These are phyloP conservation scores for Talaromyces marneffei DNA, from an alignment of 2,329 filamentous ascomycete species.

Conservation along the genomic window DNA sequence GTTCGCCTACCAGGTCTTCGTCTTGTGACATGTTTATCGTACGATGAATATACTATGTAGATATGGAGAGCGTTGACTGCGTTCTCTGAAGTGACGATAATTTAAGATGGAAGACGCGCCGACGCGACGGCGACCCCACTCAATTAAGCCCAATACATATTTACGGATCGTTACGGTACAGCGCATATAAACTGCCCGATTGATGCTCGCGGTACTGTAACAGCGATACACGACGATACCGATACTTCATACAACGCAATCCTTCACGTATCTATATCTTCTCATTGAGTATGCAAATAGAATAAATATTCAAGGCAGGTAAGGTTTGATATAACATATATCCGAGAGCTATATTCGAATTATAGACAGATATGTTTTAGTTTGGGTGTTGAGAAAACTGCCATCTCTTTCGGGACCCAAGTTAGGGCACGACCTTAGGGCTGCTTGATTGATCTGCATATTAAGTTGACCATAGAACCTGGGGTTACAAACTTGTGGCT, in stretches of 20 bases:
- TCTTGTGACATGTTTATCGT: slow-evolving; percentile 16
- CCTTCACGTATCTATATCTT: too few species aligned
- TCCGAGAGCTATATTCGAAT: background rate
- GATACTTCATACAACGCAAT: background rate
- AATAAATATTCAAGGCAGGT: background rate
- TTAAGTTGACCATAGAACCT: background rate
- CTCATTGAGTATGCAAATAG: background rate
- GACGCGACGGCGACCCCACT: background rate
- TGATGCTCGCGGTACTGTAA: background rate
- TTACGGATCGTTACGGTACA: background rate
- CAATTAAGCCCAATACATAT: background rate
- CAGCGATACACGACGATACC: background rate
- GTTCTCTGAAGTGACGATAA: background rate
- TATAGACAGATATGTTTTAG: too few species aligned
- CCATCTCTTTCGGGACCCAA: background rate
- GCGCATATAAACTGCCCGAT: background rate
- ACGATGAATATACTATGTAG: background rate
- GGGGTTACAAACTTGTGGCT: background rate
- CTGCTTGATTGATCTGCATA: background rate
- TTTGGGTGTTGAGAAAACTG: background rate
- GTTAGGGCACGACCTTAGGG: background rate
- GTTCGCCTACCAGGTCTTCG: slow-evolving; percentile 54
- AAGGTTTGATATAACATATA: background rate
- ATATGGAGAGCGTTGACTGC: background rate
- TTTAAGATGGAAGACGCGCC: background rate